Conservation (phyloP, 108 stramenopile genomes). For the Discostella stelligeroides region DNA sequence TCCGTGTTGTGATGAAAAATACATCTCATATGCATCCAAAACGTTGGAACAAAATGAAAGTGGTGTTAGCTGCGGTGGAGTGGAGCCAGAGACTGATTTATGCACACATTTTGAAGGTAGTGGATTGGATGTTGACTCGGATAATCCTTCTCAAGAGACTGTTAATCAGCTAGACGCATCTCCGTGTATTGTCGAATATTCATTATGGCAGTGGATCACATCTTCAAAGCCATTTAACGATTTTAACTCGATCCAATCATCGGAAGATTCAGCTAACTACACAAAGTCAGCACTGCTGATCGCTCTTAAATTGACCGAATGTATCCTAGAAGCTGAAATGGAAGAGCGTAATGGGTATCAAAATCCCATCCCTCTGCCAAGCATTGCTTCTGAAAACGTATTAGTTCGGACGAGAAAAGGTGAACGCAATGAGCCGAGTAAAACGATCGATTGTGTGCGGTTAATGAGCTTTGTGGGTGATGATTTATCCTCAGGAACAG, state of each 20-base stretch:
- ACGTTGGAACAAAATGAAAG: no score
- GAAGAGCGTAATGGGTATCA: neutral
- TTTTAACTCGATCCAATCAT: neutral
- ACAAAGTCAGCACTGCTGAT: slow-evolving; percentile 10
- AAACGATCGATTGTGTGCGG: neutral
- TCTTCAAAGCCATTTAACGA: neutral
- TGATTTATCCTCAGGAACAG: slow-evolving; percentile 1
- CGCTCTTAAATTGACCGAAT: slow-evolving; percentile 33
- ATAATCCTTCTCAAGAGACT: no score
- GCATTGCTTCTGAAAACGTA: slow-evolving; percentile 19
- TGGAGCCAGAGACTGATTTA: no score
- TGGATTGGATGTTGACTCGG: no score
- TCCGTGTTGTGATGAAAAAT: no score
- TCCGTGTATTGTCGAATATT: neutral
- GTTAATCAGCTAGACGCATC: no score
- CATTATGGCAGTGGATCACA: slow-evolving; percentile 15
- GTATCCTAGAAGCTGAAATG: slow-evolving; percentile 10
- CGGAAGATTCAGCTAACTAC: neutral
- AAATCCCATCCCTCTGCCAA: slow-evolving; percentile 20
- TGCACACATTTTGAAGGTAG: no score
- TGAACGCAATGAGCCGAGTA: neutral
- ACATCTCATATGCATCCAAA: no score
- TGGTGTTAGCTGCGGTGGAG: no score
- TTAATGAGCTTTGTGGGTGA: neutral
- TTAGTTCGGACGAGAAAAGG: neutral